Base-by-base conservation (phyloP, 257 asterid genomes). In the Datura wrightii region DNA sequence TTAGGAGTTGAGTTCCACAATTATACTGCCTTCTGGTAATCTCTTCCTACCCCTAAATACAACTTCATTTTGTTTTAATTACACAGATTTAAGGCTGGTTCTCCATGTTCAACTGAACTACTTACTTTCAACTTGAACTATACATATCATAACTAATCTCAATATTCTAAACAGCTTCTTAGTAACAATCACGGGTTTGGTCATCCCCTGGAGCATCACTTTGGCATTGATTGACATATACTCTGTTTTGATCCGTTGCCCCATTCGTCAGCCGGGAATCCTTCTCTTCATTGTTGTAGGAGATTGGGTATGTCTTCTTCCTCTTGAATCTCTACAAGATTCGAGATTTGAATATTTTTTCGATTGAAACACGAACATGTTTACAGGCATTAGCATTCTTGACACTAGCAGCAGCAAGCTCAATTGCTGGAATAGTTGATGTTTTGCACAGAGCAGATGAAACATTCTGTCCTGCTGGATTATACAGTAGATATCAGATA, bases 171-270 rank as follows among this genome's bases (percentile, higher is more conserved):
- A 24, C 94, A 94, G 97, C 86, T 91, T 92, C 88, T 86, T 91
- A 89, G 94, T 92, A 56, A 92, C 92, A 76, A 89, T 91, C 85
- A 93, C 91, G 98, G 97, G 98, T 36, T 88, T 93, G 84, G 93
- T 89, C 69, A 90, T 94, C 81, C 97, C 98, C 19, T 94, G 98
- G 98, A 94, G 98, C 83, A 83, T 89, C 79, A 91, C 98, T 82
- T 83, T 94, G 66, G 97, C 94, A 5, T 72, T 93, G 79, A 91
- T 93, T 3, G 95, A 93, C 83, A 91, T 90, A 80, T 93, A 90
- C 90, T 90, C 92, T 72, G 86, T 94, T 85, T 82, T 90, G 60
- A 74, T 92, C 52, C 88, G 85, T 52, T 87, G 89, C 87, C 90
- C 91, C 11, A 80, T 91, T 81, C 91, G 85, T 24, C 97, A 91